Conservation (phyloP, 2,329 filamentous ascomycete species). For the Colletotrichum salicis region DNA sequence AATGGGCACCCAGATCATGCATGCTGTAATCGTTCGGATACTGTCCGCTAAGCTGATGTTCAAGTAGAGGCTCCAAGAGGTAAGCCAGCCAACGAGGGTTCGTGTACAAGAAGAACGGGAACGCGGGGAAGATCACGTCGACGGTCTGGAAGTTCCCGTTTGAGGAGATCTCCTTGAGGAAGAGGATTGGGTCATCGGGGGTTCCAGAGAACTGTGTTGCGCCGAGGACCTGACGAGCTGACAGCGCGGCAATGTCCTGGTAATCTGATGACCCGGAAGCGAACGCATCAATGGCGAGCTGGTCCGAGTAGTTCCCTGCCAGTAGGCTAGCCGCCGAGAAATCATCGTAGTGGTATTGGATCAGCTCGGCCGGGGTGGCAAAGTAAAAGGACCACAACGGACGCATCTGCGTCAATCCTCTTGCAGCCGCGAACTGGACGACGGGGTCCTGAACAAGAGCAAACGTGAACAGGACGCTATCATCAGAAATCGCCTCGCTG, state of each 20-base stretch:
- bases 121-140: constrained; percentile 87
- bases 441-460: constrained; percentile 82
- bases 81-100: constrained; percentile 85
- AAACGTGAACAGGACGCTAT: constrained; percentile 78
- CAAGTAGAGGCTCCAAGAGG: constrained; percentile 80
- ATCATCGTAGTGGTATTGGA: constrained; percentile 81
- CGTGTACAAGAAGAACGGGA: constrained; percentile 88
- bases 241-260: constrained; percentile 80
- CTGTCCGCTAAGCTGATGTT: constrained; percentile 83
- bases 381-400: constrained; percentile 86
- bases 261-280: constrained; percentile 80
- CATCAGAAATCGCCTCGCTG: constrained; percentile 43
- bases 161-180: constrained; percentile 87
- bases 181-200: constrained; percentile 76
- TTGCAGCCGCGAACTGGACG: constrained; percentile 80
- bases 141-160: constrained; percentile 89
- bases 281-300: constrained; percentile 77
- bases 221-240: constrained; percentile 82
- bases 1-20: constrained; percentile 79
- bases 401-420: constrained; percentile 80
- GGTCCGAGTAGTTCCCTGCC: constrained; percentile 78
- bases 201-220: constrained; percentile 81
- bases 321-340: constrained; percentile 71
- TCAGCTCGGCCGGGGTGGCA: constrained; percentile 66
- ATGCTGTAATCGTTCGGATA: constrained; percentile 86